Evolutionary conservation across 352 stramenopile species (phyloP), one percentile per base, ranked within the genome.

Genomic region (Phytophthora cajani): DNA sequence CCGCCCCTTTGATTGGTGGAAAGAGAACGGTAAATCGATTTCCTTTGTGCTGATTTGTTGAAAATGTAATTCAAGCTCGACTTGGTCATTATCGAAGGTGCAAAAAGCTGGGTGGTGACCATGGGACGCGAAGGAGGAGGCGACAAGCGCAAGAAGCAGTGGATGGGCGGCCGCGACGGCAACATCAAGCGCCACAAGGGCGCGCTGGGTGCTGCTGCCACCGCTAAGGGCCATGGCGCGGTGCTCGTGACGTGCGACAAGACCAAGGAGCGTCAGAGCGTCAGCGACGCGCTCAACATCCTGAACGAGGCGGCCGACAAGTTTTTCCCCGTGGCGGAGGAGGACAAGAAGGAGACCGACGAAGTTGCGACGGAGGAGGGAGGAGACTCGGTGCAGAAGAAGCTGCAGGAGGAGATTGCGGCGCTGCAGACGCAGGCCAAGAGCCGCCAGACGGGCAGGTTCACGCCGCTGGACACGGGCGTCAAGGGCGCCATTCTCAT

Each of bases 161-260:
- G 82, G 82, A 85, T 82, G 68, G 40, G 71, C 55, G 65, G 78
- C 57, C 64, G 67, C 36, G 72, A 74, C 61, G 70, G 64, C 52
- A 64, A 72, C 7, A 67, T 80, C 59, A 93, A 92, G 75, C 85
- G 85, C 46, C 81, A 91, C 63, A 89, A 92, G 50, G 82, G 84
- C 30, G 63, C 74, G 16, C 49, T 87, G 19, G 70, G 62, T 3
- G 65, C 76, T 32, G 86, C 86, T 1, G 72, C 81, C 2, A 88
- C 73, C 52, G 87, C 84, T 21, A 92, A 92, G 64, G 83, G 83
- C 33, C 81, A 69, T 12, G 78, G 77, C 9, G 87, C 74, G 55
- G 75, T 94, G 27, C 71, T 94, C 8, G 80, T 94, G 46, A 94
- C 84, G 30, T 94, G 87, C 55, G 87, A 94, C 58, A 87, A 84